Evolutionary conservation across 2,329 filamentous ascomycete genomes (phyloP).

Genomic region (Xylariaceae sp.): DNA sequence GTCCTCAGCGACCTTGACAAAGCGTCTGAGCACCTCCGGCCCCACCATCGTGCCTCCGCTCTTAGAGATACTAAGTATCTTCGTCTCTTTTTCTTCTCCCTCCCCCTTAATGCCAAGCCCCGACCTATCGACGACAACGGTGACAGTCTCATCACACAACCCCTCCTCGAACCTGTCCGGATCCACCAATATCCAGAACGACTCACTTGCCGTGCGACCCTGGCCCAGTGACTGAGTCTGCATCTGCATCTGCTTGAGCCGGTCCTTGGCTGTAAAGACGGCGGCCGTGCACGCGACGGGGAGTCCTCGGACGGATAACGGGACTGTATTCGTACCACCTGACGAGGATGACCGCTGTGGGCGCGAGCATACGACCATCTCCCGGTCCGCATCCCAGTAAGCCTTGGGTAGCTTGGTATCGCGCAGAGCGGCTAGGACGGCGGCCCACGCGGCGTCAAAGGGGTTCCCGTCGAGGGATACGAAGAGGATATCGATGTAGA

Average conservation of each 20-base stretch:
- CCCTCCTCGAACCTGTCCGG: conserved; percentile 87
- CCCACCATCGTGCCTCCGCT: conserved; percentile 70
- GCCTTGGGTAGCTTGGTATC: conserved; percentile 74
- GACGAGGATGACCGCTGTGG: too few relatives aligned
- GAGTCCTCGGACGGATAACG: conserved; percentile 56
- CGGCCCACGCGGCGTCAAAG: conserved; percentile 86
- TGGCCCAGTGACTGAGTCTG: conserved; percentile 33
- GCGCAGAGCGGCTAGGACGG: conserved; percentile 71
- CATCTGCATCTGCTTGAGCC: conserved; percentile 34
- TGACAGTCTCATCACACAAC: conserved; percentile 77
- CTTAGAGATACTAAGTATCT: conserved; percentile 73
- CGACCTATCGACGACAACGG: conserved; percentile 68
- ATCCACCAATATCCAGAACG: conserved; percentile 75
- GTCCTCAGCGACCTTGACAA: conserved; percentile 54
- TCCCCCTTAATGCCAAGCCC: too few relatives aligned
- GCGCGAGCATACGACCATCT: conserved; percentile 68
- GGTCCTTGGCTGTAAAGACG: conserved; percentile 65
- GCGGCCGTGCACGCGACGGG: conserved; percentile 74
- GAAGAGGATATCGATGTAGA: conserved; percentile 94
- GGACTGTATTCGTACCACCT: conserved; percentile 38
- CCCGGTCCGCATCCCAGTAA: conserved; percentile 76
- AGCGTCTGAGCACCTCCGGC: conserved; percentile 52
- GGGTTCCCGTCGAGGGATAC: conserved; percentile 88
- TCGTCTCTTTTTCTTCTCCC: conserved; percentile 44
- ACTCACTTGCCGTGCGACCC: conserved; percentile 33